Base-by-base conservation (phyloP, 805 yeast species). In the Ogataea saltuana region DNA sequence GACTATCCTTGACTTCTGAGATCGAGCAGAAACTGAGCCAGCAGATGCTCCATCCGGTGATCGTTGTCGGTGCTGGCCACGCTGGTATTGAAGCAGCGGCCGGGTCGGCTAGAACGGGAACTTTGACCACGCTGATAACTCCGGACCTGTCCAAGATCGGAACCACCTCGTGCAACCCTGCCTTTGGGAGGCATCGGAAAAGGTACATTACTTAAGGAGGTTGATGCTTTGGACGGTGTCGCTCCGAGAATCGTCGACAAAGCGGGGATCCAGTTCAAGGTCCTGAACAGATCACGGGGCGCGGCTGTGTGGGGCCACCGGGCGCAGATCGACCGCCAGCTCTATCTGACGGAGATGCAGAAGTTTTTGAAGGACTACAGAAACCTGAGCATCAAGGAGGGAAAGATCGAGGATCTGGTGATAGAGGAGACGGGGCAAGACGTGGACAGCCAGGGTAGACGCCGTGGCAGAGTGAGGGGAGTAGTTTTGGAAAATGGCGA, bases 281-380 rank as follows among this genome's bases (percentile, higher is more conserved):
- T 88, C 48, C 70, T 93, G 49, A 93, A 93, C 61, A 73, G 83
- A 34, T 84, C 95, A 1, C 78, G 88, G 51, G 99, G 99, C 2
- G 86, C 95, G 0, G 99, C 99, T 0, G 98, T 91, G 2, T 95
- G 97, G 88, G 98, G 99, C 0, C 97, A 97, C 6, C 68, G 99
- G 46, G 97, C 97, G 1, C 99, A 93, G 66, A 91, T 93, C 22
- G 99, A 93, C 63, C 71, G 99, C 50, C 69, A 78, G 33, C 72
- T 91, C 2, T 93, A 93, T 61, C 67, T 84, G 54, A 57, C 61
- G 12, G 89, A 86, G 56, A 89, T 93, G 97, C 96, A 87, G 58
- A 55, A 64, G 3, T 81, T 72, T 44, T 69, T 93, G 17, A 59
- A 65, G 30, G 68, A 65, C 42, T 83, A 83, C 60, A 68, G 71